phyloP scores from a whole-genome alignment of 2,329 filamentous ascomycete species.

The Verticillium nonalfalfae region DNA sequence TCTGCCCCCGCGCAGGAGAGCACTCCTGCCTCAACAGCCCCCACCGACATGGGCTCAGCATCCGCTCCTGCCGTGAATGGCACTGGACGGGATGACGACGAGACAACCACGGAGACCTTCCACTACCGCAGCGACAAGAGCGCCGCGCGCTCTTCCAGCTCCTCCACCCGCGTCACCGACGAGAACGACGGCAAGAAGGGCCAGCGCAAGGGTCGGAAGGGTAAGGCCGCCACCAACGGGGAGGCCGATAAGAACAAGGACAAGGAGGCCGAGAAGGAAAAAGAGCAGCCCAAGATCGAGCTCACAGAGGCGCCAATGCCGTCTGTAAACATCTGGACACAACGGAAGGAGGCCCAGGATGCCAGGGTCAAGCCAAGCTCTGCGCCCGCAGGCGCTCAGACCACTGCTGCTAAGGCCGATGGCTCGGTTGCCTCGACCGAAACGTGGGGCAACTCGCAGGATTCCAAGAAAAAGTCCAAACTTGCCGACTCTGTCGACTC shows the following conservation, averaged over 20 bases:
- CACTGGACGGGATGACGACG: conserved; percentile 30
- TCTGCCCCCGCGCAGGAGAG: background rate
- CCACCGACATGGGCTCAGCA: background rate
- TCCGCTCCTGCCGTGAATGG: conserved; percentile 18
- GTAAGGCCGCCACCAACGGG: conserved; percentile 44
- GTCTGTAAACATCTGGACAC: conserved; percentile 80
- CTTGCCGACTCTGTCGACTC: conserved; percentile 14
- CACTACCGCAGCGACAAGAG: conserved; percentile 36
- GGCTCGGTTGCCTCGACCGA: background rate
- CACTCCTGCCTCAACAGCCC: background rate
- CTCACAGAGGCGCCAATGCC: conserved; percentile 79
- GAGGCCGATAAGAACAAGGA: conserved; percentile 42
- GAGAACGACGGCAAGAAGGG: conserved; percentile 58
- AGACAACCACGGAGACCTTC: conserved; percentile 29
- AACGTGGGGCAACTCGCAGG: conserved; percentile 29
- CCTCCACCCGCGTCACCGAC: conserved; percentile 60
- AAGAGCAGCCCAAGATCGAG: conserved; percentile 52
- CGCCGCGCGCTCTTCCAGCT: conserved; percentile 52
- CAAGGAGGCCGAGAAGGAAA: conserved; percentile 54
- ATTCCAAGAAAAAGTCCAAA: conserved; percentile 34
- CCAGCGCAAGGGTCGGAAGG: conserved; percentile 39
- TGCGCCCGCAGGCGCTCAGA: conserved; percentile 6
- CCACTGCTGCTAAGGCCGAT: conserved; percentile 8
- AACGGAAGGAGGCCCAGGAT: conserved; percentile 62
- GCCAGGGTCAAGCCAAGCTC: conserved; percentile 38